These are phyloP conservation scores for Amanita brunnescens DNA, from an alignment of 768 basidiomycete genomes.

Conservation along the genomic window DNA sequence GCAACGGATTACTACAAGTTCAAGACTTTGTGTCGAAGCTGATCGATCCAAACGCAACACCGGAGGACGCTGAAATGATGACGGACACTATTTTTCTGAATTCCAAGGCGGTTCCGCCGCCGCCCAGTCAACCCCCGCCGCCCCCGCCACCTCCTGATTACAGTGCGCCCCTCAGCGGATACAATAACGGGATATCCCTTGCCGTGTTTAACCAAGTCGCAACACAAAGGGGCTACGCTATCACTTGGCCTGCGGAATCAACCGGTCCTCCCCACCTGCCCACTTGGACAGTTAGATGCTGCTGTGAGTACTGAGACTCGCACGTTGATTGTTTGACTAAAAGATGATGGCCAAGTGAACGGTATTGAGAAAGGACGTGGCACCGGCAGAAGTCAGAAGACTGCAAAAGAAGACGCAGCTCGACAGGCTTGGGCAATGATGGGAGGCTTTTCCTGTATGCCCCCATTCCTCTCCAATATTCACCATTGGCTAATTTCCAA, in stretches of 20 bases:
- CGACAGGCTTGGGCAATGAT: conserved; percentile 35
- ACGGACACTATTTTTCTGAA: conserved; percentile 1
- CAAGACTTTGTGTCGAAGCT: conserved; percentile 52
- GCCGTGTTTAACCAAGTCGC: conserved; percentile 48
- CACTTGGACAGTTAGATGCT: conserved; percentile 47
- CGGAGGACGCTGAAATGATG: conserved; percentile 9
- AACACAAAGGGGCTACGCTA: conserved; percentile 30
- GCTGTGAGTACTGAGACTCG: conserved; percentile 28
- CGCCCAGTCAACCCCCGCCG: conserved; percentile 13
- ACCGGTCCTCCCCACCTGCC: conserved; percentile 47
- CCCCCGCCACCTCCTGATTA: conserved; percentile 24
- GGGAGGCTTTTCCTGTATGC: conserved; percentile 1
- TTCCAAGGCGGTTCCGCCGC: conserved; percentile 8
- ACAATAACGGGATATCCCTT: conserved; percentile 24
- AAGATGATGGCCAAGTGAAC: conserved; percentile 33
- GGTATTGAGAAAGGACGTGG: conserved; percentile 40
- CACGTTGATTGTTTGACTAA: background rate
- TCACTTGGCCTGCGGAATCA: conserved; percentile 41
- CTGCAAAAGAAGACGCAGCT: conserved; percentile 65
- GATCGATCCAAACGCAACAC: conserved; percentile 34
- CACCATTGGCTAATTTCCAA: background rate
- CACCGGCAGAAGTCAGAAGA: conserved; percentile 49
- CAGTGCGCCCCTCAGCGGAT: conserved; percentile 16
- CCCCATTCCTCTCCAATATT: background rate
- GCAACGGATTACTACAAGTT: conserved; percentile 39